Conservation (phyloP, 306 rosid species). For the Spatholobus suberectus region DNA sequence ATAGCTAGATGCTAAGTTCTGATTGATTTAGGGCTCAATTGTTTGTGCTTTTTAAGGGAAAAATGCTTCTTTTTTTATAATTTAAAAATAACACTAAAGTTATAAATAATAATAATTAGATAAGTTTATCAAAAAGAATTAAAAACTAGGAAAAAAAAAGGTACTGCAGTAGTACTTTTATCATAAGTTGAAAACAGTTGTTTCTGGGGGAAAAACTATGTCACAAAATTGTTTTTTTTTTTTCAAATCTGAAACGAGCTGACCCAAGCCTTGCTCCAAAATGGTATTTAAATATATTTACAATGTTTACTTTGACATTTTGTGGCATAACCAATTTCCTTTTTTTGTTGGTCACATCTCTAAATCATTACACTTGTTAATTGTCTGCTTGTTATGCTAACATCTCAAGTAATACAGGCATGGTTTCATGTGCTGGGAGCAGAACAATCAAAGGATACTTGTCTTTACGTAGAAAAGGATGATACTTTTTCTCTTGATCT, state of each 20-base stretch:
- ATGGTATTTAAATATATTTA: neutral
- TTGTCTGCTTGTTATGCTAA: constrained; percentile 29
- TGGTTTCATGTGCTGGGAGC: constrained; percentile 85
- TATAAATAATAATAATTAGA: neutral
- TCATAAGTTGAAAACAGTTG: too few relatives aligned
- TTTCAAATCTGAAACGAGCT: constrained; percentile 1
- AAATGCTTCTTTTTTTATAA: neutral
- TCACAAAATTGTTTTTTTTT: neutral
- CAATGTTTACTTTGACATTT: constrained; percentile 11
- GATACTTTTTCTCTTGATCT: constrained; percentile 83
- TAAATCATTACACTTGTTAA: neutral
- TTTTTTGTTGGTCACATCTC: neutral
- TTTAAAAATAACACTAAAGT: neutral
- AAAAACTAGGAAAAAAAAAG: neutral
- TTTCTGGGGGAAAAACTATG: neutral
- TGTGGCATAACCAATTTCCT: neutral
- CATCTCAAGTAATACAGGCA: constrained; percentile 57
- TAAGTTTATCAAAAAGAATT: neutral
- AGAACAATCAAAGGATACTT: constrained; percentile 73
- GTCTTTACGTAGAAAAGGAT: constrained; percentile 84
- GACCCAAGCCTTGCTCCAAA: constrained; percentile 10
- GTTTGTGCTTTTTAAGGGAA: neutral
- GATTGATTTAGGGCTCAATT: neutral
- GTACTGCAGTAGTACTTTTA: neutral
- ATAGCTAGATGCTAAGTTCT: neutral